Conservation (phyloP, 192 early-diverging fungal species). For the Paraglomus brasilianum region DNA sequence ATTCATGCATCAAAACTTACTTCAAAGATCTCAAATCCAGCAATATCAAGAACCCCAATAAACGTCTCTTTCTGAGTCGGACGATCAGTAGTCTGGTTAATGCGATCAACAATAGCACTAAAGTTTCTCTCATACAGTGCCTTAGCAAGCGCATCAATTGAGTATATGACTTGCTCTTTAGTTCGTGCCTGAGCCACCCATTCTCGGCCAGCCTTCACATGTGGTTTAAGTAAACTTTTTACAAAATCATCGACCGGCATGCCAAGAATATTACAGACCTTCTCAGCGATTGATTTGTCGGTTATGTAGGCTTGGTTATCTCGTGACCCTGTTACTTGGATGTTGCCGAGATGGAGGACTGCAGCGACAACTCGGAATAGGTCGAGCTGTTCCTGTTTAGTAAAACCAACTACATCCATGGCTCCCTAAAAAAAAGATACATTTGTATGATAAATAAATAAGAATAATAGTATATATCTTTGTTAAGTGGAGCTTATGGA, state of each 20-base stretch:
- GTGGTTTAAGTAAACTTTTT: constrained; percentile 81
- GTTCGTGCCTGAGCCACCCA: constrained; percentile 94
- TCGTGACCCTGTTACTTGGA: constrained; percentile 72
- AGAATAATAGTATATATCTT: neutral
- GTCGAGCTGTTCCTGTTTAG: constrained; percentile 71
- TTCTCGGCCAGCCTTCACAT: constrained; percentile 92
- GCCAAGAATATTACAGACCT: constrained; percentile 93
- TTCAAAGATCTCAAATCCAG: constrained; percentile 99
- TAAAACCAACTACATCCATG: constrained; percentile 81
- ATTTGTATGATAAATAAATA: neutral
- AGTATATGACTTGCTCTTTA: constrained; percentile 80
- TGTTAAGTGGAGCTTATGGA: neutral
- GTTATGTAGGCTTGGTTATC: constrained; percentile 85
- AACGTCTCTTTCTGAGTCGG: constrained; percentile 75
- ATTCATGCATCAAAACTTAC: constrained; percentile 41
- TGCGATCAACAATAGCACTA: constrained; percentile 81
- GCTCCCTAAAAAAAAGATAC: constrained; percentile 54
- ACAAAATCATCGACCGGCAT: constrained; percentile 86
- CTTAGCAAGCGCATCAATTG: constrained; percentile 88
- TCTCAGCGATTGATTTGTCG: constrained; percentile 73
- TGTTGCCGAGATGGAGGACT: constrained; percentile 93
- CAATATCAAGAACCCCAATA: constrained; percentile 98
- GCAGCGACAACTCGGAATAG: constrained; percentile 83
- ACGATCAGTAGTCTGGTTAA: constrained; percentile 75
- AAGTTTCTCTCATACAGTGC: constrained; percentile 97